Evolutionary conservation across 345 rosid species (phyloP), one percentile per base, ranked within the genome.

Genomic region (Melaleuca quinquenervia): DNA sequence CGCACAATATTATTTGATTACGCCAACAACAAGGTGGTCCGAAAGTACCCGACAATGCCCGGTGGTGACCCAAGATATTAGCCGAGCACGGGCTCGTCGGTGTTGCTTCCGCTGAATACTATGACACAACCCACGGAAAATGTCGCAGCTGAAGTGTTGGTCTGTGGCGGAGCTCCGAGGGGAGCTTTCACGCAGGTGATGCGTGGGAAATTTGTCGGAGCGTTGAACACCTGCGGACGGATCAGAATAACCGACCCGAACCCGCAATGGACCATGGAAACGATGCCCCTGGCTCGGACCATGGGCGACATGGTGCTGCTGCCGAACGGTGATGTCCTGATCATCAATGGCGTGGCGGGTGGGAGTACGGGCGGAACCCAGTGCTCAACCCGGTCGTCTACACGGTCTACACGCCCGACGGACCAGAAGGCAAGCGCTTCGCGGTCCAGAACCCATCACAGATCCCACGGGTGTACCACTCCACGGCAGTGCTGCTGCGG

Each of bases 261-360:
- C 49, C 94, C 94, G 55, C 85, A 87, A 53, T 92, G 94, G 94
- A 24, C 85, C 6, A 86, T 94, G 89, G 96, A 94, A 87, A 89
- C 86, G 76, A 94, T 94, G 95, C 93, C 97, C 4, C 87, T 85
- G 24, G 91, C 93, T 1, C 90, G 96, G 89, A 85, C 90, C 78
- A 93, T 93, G 96, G 93, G 94, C 52, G 97, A 93, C 87, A 92
- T 94, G 97, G 88, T 84, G 7, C 62, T 94, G 87, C 91, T 94
- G 36, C 97, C 97, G 8, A 87, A 92, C 82, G 96, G 96, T 53
- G 88, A 92, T 41, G 96, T 91, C 62, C 55, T 93, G 82, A 82
- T 94, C 56, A 89, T 94, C 53, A 93, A 94, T 36, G 97, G 97
- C 45, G 96, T 87, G 22, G 86, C 90, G 94, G 87, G 44, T 92